Percentiles rank a stretch among this genome's conserved stretches.
Conservation (phyloP, 1,139 yeast genomes). For the Suzukiozyma palmioleophila region DNA sequence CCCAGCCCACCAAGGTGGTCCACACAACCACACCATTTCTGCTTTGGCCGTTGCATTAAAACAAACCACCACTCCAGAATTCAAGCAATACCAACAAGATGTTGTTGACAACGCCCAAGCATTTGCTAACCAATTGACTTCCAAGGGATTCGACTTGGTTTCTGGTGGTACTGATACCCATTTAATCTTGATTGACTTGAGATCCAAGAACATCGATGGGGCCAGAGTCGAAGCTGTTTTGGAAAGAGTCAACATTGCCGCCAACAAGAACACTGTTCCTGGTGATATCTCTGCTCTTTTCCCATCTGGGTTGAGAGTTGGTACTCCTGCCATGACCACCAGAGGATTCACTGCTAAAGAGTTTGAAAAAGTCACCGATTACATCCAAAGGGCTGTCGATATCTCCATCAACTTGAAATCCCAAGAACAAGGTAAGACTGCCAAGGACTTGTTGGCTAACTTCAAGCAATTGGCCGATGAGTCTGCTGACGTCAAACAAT, state of each 20-base stretch:
- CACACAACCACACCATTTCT: slow-evolving; percentile 95
- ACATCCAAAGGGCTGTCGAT: slow-evolving; percentile 74
- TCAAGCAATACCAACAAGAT: slow-evolving; percentile 75
- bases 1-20: slow-evolving; percentile 99
- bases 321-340: slow-evolving; percentile 98
- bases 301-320: slow-evolving; percentile 95
- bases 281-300: slow-evolving; percentile 93
- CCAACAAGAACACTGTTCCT: slow-evolving; percentile 93
- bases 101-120: slow-evolving; percentile 77
- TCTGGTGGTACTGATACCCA: slow-evolving; percentile 95
- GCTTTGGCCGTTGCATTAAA: slow-evolving; percentile 93
- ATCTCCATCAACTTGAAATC: slow-evolving; percentile 57
- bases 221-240: slow-evolving; percentile 91
- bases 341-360: slow-evolving; percentile 84
- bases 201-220: slow-evolving; percentile 86
- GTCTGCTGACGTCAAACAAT: slow-evolving; percentile 51
- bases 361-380: slow-evolving; percentile 72
- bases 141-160: slow-evolving; percentile 72
- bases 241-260: slow-evolving; percentile 88
- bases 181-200: slow-evolving; percentile 79
- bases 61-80: slow-evolving; percentile 85
- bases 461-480: slow-evolving; percentile 65
- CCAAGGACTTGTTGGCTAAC: slow-evolving; percentile 59
- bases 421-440: slow-evolving; percentile 54
- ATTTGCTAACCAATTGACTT: slow-evolving; percentile 65